Evolutionary conservation across 2,329 filamentous ascomycete species (phyloP).

Genomic region (Aspergillus pseudoterreus): DNA sequence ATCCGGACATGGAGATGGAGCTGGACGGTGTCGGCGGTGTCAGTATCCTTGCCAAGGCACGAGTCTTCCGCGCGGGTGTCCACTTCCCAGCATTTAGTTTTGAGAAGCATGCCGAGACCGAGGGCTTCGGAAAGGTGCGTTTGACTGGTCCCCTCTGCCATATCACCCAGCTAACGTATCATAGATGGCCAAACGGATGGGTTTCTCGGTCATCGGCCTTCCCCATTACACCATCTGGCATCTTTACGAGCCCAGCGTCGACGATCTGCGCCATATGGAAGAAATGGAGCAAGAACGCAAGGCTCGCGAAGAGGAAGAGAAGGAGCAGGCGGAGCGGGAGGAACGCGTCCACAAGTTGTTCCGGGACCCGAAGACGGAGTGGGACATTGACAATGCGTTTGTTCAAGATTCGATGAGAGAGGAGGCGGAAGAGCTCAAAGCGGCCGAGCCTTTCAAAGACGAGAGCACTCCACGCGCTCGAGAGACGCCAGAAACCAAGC

Average conservation of each 20-base stretch:
- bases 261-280: conserved; percentile 97
- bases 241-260: conserved; percentile 97
- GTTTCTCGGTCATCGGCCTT: conserved; percentile 88
- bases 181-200: conserved; percentile 96
- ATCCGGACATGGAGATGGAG: conserved; percentile 99
- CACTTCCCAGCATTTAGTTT: conserved; percentile 99
- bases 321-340: conserved; percentile 65
- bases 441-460: conserved; percentile 3
- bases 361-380: conserved; percentile 70
- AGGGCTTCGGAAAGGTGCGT: conserved; percentile 93
- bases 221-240: conserved; percentile 99
- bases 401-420: conserved; percentile 66
- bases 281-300: conserved; percentile 91
- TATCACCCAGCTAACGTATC: conserved; percentile 12
- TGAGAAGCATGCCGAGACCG: conserved; percentile 96
- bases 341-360: conserved; percentile 80
- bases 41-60: conserved; percentile 93
- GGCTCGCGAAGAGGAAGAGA: conserved; percentile 75
- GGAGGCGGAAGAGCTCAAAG: conserved; percentile 44
- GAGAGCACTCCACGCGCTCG: conserved; percentile 15
- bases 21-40: conserved; percentile 97
- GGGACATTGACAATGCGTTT: conserved; percentile 83
- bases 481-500: conserved; percentile 19
- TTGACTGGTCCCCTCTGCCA: neutral
- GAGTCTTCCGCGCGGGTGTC: conserved; percentile 89